Percentiles rank a stretch among this genome's conserved stretches.
These are phyloP conservation scores for Sphagnum magellanicum DNA, from an alignment of 228 moss, liverwort and hornwort genomes.

Conservation along the genomic window DNA sequence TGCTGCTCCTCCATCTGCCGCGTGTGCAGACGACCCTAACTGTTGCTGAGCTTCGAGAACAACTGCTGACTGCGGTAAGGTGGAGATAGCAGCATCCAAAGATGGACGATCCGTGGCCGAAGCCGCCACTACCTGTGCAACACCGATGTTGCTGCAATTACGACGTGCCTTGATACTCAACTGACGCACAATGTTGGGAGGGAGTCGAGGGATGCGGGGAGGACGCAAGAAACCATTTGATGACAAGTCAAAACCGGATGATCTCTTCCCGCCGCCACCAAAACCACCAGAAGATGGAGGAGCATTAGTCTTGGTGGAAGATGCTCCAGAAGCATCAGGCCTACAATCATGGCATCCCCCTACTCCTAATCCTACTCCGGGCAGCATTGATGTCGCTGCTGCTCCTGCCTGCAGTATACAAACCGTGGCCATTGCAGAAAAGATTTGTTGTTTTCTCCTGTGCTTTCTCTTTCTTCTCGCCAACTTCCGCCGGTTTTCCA, in stretches of 20 bases:
- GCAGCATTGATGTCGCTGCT: constrained; percentile 10
- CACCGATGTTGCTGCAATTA: constrained; percentile 98
- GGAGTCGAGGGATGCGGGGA: constrained; percentile 68
- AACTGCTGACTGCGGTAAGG: constrained; percentile 2
- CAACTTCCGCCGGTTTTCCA: too few species aligned
- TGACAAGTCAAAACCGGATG: constrained; percentile 10
- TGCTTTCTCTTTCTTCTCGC: too few species aligned
- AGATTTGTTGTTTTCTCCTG: too few species aligned
- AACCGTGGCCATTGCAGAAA: constrained; percentile 23
- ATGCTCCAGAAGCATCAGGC: constrained; percentile 71
- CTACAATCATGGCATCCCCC: constrained; percentile 45
- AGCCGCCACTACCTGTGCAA: constrained; percentile 96
- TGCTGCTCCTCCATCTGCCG: constrained; percentile 13
- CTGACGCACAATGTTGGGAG: constrained; percentile 92
- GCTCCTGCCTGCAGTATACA: constrained; percentile 31
- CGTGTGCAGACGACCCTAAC: not conserved
- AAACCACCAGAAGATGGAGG: constrained; percentile 3
- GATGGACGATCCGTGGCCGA: constrained; percentile 80
- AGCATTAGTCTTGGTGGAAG: constrained; percentile 13
- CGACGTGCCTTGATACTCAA: constrained; percentile 95
- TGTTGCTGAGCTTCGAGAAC: too few species aligned
- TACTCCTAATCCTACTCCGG: too few species aligned
- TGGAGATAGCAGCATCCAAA: constrained; percentile 1
- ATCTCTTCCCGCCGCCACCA: too few species aligned
- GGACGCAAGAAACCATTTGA: constrained; percentile 54